Evolutionary conservation across 1,284 basidiomycete genomes (phyloP), one percentile per base, ranked within the genome.

Genomic region (Mycosarcoma mackinlayi): DNA sequence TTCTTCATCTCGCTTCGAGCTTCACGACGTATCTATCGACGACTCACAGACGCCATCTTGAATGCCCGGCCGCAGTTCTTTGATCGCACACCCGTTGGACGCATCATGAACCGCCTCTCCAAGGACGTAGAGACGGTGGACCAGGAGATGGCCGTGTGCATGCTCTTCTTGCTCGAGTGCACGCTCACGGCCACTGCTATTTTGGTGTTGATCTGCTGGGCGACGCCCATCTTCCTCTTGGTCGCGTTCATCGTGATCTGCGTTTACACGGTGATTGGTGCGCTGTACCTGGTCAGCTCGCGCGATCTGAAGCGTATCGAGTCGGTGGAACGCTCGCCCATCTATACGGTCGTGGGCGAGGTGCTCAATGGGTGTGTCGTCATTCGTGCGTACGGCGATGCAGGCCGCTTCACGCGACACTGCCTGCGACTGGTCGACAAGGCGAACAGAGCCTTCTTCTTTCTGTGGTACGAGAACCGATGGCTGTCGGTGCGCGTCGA

Each of bases 341-440:
- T 82, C 62, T 79, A 79, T 60, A 82, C 80, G 4, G 72, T 80
- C 30, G 70, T 80, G 13, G 76, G 78, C 63, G 92, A 94, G 78
- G 85, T 92, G 13, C 85, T 93, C 34, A 87, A 86, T 49, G 91
- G 92, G 19, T 89, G 93, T 46, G 85, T 92, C 40, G 90, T 91
- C n/a, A 91, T 95, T 34, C 88, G 93, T 45, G 94, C 93, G 0
- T 96, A 94, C 83, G 90, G 90, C 9, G 91, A 89, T 2, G 92
- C 94, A 76, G 84, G 85, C 35, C 85, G 87, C n/a, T 94, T 95
- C 85, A 86, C 93, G 73, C 67, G 78, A 28, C 74, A 78, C 56
- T 80, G 78, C 47, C 64, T 83, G 44, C 60, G 75, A 10, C 57
- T 82, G 37, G 68, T 83, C 25, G 82, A 83, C 60, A 86, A 90